phyloP scores from a whole-genome alignment of 1,284 basidiomycete genomes.

The Leccinum fuscescens region DNA sequence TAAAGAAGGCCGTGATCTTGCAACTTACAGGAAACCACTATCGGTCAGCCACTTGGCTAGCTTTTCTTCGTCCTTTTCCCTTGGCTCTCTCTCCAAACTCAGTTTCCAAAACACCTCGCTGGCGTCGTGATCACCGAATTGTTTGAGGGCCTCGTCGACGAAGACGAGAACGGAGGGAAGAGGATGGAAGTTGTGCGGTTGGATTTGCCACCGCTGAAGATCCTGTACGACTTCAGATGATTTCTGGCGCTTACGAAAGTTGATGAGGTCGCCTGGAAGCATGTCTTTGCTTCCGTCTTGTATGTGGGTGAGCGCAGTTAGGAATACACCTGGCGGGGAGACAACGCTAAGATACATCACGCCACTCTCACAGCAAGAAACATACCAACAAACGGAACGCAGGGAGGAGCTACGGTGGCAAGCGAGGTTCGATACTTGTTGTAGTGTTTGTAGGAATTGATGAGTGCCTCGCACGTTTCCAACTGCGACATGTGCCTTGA shows the following conservation, averaged over 20 bases:
- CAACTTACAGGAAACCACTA: constrained; percentile 50
- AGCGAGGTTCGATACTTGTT: constrained; percentile 68
- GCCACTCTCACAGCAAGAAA: constrained; percentile 5
- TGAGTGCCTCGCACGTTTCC: constrained; percentile 51
- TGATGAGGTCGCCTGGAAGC: constrained; percentile 64
- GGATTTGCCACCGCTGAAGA: constrained; percentile 76
- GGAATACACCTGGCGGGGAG: constrained; percentile 59
- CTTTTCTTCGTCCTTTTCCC: constrained; percentile 72
- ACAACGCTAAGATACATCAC: constrained; percentile 1
- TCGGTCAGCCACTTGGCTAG: constrained; percentile 63
- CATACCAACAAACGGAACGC: constrained; percentile 80
- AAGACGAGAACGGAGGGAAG: constrained; percentile 59
- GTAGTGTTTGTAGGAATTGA: constrained; percentile 77
- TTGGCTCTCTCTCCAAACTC: constrained; percentile 69
- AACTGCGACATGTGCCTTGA: constrained; percentile 48
- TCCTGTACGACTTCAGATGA: constrained; percentile 78
- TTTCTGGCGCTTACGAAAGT: constrained; percentile 78
- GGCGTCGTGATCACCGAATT: constrained; percentile 43
- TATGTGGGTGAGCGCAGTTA: constrained; percentile 80
- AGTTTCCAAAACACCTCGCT: constrained; percentile 62
- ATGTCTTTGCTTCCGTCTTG: constrained; percentile 81
- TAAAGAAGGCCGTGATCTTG: neutral
- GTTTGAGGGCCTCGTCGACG: constrained; percentile 54
- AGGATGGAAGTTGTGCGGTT: constrained; percentile 68
- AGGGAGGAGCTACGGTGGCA: constrained; percentile 69